A percentile compares a stretch with the other conserved stretches of the same genome.
These are phyloP conservation scores for Parietaria judaica DNA, from an alignment of 306 rosid genomes.

Conservation along the genomic window DNA sequence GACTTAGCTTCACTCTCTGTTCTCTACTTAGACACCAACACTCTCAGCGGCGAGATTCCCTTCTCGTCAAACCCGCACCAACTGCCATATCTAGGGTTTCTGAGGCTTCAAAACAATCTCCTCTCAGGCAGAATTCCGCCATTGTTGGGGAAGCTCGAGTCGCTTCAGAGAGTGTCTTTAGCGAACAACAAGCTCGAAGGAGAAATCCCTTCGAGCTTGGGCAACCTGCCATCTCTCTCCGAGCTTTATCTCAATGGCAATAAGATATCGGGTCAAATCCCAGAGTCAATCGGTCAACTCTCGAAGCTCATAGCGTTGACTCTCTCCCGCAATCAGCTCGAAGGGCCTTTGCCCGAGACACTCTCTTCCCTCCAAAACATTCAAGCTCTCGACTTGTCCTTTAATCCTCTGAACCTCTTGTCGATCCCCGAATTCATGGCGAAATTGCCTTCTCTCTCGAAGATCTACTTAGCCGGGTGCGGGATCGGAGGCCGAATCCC, in stretches of 20 bases:
- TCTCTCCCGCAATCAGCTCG: slow-evolving; percentile 38
- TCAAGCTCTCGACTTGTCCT: slow-evolving; percentile 48
- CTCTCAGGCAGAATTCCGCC: slow-evolving; percentile 40
- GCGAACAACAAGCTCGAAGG: slow-evolving; percentile 49
- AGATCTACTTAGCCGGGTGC: slow-evolving; percentile 47
- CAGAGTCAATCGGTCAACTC: slow-evolving; percentile 44
- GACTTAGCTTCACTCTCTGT: slow-evolving; percentile 43
- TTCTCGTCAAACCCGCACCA: slow-evolving; percentile 45
- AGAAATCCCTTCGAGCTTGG: slow-evolving; percentile 47
- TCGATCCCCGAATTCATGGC: slow-evolving; percentile 42
- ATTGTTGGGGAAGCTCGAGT: slow-evolving; percentile 33
- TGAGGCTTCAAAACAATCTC: slow-evolving; percentile 42
- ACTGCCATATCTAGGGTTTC: slow-evolving; percentile 36
- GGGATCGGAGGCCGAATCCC: slow-evolving; percentile 52
- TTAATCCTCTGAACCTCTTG: slow-evolving; percentile 42
- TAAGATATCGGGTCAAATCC: slow-evolving; percentile 41
- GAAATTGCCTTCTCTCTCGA: slow-evolving; percentile 34
- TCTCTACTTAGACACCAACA: slow-evolving; percentile 37
- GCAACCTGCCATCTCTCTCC: slow-evolving; percentile 32
- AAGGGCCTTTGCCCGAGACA: slow-evolving; percentile 47
- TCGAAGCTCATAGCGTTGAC: slow-evolving; percentile 40
- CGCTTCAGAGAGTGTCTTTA: slow-evolving; percentile 43
- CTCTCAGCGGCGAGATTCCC: slow-evolving; percentile 44
- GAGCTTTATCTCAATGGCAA: slow-evolving; percentile 44
- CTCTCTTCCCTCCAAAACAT: slow-evolving; percentile 50